Base-by-base conservation (phyloP, 1,284 basidiomycete genomes). In the Pseudozyma hubeiensis region DNA sequence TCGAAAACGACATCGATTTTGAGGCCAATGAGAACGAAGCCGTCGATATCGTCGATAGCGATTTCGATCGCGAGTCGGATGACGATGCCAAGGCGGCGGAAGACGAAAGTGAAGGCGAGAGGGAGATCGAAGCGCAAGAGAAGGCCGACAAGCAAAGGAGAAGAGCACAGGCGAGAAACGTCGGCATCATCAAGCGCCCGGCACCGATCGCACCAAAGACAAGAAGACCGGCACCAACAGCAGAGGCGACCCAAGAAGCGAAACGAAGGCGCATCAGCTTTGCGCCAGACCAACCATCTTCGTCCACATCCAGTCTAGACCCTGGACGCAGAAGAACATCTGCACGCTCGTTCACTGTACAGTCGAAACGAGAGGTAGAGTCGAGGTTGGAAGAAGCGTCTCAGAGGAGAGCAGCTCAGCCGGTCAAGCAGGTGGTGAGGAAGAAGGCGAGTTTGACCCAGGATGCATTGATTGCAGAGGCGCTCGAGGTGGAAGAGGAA, bases 401-500 rank as follows among this genome's bases (percentile, higher is more conserved):
- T 76, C 87, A 89, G 72, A 89, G 89, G 70, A 89, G 89, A 84
- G 91, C 90, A 29, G 34, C 61, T 35, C 49, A 35, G 53, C 61
- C 64, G 10, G 44, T 39, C 31, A 61, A 53, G 24, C 55, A 52
- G 31, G 68, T 52, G 2, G 53, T 45, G 16, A 75, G 64, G 51
- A 73, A 74, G 52, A 75, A 74, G 29, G 55, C 53, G 17, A 72
- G 62, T 41, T 86, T 89, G 39, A 92, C 92, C 0, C 93, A 94
- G 79, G 91, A 89, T 24, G 91, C 93, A 74, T 87, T 94, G 5
- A 91, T 94, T 54, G 89, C 90, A 1, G 89, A 89, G 14, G 93
- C 93, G 0, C 87, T 94, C 10, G 92, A 93, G 78, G 91, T 90
- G 52, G 93, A 94, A 81, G 92, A 93, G 84, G 89, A 90, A 5